Evolutionary conservation across 2,329 filamentous ascomycete species (phyloP).

Genomic region (Eutypa lata): DNA sequence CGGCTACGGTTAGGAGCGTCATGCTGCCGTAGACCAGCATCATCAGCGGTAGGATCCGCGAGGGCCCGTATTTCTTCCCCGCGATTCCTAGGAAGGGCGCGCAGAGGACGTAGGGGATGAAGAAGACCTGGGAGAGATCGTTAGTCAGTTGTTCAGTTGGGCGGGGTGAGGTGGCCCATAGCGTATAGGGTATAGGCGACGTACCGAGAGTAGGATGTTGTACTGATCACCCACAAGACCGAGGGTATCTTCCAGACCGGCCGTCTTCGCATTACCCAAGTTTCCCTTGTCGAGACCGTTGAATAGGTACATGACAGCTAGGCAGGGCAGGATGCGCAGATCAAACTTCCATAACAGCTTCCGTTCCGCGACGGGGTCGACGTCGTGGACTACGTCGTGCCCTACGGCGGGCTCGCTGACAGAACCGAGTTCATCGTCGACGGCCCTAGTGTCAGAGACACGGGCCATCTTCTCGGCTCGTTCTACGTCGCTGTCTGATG

Average conservation of each 20-base stretch:
- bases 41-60: constrained; percentile 57
- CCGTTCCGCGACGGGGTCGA: constrained; percentile 1
- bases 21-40: constrained; percentile 67
- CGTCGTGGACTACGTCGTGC: no score
- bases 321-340: neutral
- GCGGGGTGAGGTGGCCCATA: no score
- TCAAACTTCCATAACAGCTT: constrained; percentile 5
- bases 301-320: constrained; percentile 32
- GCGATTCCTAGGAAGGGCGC: constrained; percentile 63
- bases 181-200: no score
- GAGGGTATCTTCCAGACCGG: constrained; percentile 36
- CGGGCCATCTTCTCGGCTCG: no score
- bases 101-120: constrained; percentile 69
- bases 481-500: no score
- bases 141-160: neutral
- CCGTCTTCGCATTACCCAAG: constrained; percentile 56
- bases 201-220: neutral
- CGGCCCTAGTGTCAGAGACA: no score
- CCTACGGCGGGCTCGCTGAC: no score
- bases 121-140: constrained; percentile 62
- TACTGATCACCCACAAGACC: neutral
- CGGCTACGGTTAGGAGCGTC: constrained; percentile 57
- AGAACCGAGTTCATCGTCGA: no score
- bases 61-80: constrained; percentile 65
- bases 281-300: constrained; percentile 50